Base-by-base conservation (phyloP, 768 basidiomycete genomes). In the Mycena haematopus region DNA sequence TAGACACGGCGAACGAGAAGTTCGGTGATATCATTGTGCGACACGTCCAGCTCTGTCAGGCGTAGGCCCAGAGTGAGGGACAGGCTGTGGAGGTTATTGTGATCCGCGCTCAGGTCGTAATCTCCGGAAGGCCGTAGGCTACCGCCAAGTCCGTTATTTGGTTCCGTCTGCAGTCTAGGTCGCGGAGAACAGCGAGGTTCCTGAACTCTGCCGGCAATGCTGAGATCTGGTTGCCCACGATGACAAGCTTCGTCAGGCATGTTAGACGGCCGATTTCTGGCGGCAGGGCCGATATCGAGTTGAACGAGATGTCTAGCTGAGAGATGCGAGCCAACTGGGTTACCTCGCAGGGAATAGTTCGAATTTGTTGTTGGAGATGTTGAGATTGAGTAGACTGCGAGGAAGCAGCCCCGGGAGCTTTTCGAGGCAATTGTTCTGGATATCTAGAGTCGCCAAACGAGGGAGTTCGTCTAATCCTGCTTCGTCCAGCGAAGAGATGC, bases 301-400 rank as follows among this genome's bases (percentile, higher is more conserved):
- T 99, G 82, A 98, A 98, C 0, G 97, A 99, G 40, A 97, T 81
- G 70, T 99, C 96, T 21, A 99, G 86, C 68, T 96, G 93, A 38
- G 83, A 78, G 21, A 99, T 84, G n/a, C 78, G 82, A 6, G 79
- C 75, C 70, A 99, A 85, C 63, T 89, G 80, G 73, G 29, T 31
- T 5, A 9, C 29, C 29, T 31, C 6, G 78, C 66, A 0, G 96
- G 96, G 53, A 99, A 81, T 8, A 70, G 71, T 29, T 83, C 83
- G 74, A 98, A 95, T 73, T 94, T 93, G 81, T 99, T 99, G 76
- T 98, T 98, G 56, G 95, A 96, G 60, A 99, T 90, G 76, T 97
- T 96, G 65, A 99, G 84, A 25, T 86, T 85, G 52, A 84, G 85
- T 56, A 99, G 84, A 63, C 98, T 78, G 10, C 89, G 84, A 2